Base-by-base conservation (phyloP, 768 basidiomycete genomes). In the Pilatotrama ljubarskyi region DNA sequence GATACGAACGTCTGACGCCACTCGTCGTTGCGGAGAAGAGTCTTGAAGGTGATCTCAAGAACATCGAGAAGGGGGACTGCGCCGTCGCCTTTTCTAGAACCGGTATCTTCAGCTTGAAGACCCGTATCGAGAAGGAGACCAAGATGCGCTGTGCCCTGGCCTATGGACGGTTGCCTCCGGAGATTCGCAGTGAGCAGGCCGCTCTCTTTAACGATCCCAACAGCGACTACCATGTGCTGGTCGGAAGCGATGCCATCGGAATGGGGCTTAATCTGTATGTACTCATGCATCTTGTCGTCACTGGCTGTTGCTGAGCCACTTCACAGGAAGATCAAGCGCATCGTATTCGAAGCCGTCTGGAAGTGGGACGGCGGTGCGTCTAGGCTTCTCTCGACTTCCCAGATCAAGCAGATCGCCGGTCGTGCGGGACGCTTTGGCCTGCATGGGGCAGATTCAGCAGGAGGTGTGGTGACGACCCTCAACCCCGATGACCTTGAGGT, bases 181-280 rank as follows among this genome's bases (percentile, higher is more conserved):
- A 98, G 72, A 84, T 93, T 52, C 79, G 95, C 35, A 93, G 87
- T 59, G 91, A 95, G 68, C 96, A 98, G 71, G 97, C 97, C 1
- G 84, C 85, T 10, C 79, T 93, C 35, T 98, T 98, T 80, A 98
- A 99, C 67, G 84, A 92, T 60, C 85, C 85, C 0, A 69, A 83
- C 41, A 91, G 88, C n/a, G 87, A 85, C 1, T 91, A 90, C 67
- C 91, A 96, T 66, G 87, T 98, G 2, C 80, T 99, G 41, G 84
- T 98, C 17, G 96, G 93, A 1, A 95, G 91, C 66, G 97, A 99
- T 68, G 94, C 95, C 0, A 88, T 98, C 49, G 95, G 97, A 1
- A 95, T 99, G 94, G 97, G 97, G 0, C 80, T 99, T 20, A 98
- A 99, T 70, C 75, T 99, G 97, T 98, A 72, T 43, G 90, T 77